Evolutionary conservation across 495 filamentous ascomycete genomes (phyloP), one percentile per base, ranked within the genome.

Genomic region (Hyaloscypha bicolor): DNA sequence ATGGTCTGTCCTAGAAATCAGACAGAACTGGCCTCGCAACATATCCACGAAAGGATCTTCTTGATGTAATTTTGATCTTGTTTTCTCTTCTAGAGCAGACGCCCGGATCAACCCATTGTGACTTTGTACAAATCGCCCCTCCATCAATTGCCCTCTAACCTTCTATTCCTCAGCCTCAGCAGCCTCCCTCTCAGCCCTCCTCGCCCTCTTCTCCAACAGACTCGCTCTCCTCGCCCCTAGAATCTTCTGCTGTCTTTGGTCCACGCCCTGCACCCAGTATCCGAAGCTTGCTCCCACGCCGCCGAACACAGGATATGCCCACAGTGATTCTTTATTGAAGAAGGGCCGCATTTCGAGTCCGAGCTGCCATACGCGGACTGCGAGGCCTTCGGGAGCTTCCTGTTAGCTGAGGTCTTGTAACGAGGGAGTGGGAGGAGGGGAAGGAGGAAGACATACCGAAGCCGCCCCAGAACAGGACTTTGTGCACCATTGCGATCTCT

Each of bases 271-370:
- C 71, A 99, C 79, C 92, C 94, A 98, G 85, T 97, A 98, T 63
- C 95, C 95, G 78, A 99, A 97, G 79, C 89, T 91, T 59, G 88
- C 94, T 69, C 94, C 93, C 63, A 91, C 85, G 66, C 83, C 86
- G 31, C 86, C 93, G 77, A 93, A 99, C 75, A 97, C 77, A 60
- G 96, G 94, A 80, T 96, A 99, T n/a, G 86, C 93, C 90, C 90
- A 94, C 67, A 95, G 83, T 51, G 90, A 87, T 75, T 87, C 82
- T 65, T 81, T 84, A 77, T 86, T 87, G 83, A 97, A 90, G 77
- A 96, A 87, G 22, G 95, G 95, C 64, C 95, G 94, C 94, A 97
- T 96, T 81, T 99, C 94, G 74, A 99, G 93, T 71, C 93, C 96
- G 77, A 98, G 90, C 80, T 97, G 94, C 93, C 92, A 97, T 78